A percentile compares a stretch with the other conserved stretches of the same genome.
Evolutionary conservation across 768 basidiomycete genomes (phyloP).

Genomic region (Leccinum obscurum): DNA sequence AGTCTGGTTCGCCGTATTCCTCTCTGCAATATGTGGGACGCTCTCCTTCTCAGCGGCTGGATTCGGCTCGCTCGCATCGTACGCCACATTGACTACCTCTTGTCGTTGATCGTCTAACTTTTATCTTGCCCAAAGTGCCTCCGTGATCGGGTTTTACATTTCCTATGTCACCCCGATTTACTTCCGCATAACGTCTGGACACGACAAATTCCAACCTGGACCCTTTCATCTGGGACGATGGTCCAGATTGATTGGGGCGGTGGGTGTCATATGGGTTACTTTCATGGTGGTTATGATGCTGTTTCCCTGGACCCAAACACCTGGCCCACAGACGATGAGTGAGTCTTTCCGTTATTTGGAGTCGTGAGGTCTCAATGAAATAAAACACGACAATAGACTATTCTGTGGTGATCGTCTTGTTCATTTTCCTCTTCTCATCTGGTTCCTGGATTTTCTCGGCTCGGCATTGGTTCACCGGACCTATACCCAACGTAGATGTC

Average conservation of each 20-base stretch:
- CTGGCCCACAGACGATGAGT: conserved; percentile 33
- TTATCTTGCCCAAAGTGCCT: conserved; percentile 18
- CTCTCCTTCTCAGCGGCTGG: conserved; percentile 36
- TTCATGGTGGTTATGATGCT: conserved; percentile 37
- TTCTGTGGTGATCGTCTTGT: conserved; percentile 30
- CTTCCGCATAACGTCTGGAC: conserved; percentile 35
- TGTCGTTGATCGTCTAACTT: background rate
- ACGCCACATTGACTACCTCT: conserved; percentile 2
- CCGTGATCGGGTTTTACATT: conserved; percentile 37
- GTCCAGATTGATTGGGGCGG: conserved; percentile 31
- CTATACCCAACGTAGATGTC: conserved; percentile 29
- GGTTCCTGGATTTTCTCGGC: conserved; percentile 34
- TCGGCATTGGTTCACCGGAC: conserved; percentile 35
- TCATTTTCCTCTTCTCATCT: conserved; percentile 31
- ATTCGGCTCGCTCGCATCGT: conserved; percentile 39
- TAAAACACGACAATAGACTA: conserved; percentile 14
- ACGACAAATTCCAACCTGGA: conserved; percentile 33
- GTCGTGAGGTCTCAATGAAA: background rate
- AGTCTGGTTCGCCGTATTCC: conserved; percentile 37
- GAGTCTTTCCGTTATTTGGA: conserved; percentile 11
- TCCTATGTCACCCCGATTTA: conserved; percentile 42
- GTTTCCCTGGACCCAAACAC: conserved; percentile 30
- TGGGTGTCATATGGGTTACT: conserved; percentile 31
- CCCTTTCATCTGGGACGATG: conserved; percentile 35
- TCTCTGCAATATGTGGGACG: conserved; percentile 31